Evolutionary conservation across 2,329 filamentous ascomycete species (phyloP), one percentile per base, ranked within the genome.

Genomic region (Trichoderma sp.): DNA sequence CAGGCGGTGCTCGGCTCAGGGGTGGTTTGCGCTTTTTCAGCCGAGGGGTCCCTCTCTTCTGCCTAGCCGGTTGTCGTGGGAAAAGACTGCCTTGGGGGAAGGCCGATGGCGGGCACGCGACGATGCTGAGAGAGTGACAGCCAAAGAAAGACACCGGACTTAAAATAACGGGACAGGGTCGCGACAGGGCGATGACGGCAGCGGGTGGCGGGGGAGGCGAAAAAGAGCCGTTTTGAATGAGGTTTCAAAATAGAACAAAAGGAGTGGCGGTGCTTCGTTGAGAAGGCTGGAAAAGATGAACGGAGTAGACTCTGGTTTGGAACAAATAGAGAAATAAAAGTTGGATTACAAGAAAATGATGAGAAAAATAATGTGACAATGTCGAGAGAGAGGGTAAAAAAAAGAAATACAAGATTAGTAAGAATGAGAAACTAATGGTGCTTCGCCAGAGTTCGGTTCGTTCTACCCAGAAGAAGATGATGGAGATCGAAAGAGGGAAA

Each of bases 51-150:
- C 36, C 39, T 43, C 39, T 43, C 36, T 69, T 69, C 67, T 70
- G 56, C 39, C 67, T 70, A 62, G 67, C 57, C 67, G 24, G 15
- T 15, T 12, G 15, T 39, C 58, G 58, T 62, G 58, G 39, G 57
- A 53, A 43, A 43, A 15, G 57, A 58, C 67, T 70, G 67, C 56
- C 66, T 61, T 69, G 66, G 66, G 51, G 62, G 66, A 15, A 62
- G 57, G 57, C 67, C 57, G 47, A 70, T 64, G 68, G 68, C 68
- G 68, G 68, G 68, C 68, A 71, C 68, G 68, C 68, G 68, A 71
- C 47, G 68, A 70, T 43, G 53, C 7, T 39, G 26, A 57, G 67
- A 51, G 28, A 43, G 57, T 34, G 65, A 58, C 56, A n/a, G 30
- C 21, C 9, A 24, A 18, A 51, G n/a, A 12, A 39, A 39, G 36